A percentile compares a stretch with the other conserved stretches of the same genome.
Evolutionary conservation across 2,329 filamentous ascomycete species (phyloP).

Genomic region (Apiospora marii): DNA sequence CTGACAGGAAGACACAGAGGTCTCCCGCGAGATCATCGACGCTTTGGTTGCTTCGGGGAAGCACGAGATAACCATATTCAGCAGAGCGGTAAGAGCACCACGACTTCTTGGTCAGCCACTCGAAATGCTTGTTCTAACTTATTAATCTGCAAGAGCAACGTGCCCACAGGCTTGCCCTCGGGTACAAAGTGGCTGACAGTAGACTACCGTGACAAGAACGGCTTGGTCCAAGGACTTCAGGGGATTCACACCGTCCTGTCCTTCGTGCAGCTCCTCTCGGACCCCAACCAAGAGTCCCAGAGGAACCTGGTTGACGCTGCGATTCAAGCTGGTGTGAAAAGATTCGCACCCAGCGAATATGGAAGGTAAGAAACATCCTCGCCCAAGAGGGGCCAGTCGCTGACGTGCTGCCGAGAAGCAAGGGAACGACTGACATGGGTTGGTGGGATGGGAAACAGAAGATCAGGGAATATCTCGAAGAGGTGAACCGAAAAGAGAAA

Average conservation of each 20-base stretch:
- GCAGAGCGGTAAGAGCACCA: conserved; percentile 48
- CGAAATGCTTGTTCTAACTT: conserved; percentile 26
- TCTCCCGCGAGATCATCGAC: conserved; percentile 61
- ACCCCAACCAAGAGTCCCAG: conserved; percentile 51
- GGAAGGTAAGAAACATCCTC: conserved; percentile 43
- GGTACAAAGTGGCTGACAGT: conserved; percentile 40
- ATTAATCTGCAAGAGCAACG: not conserved
- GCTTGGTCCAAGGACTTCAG: conserved; percentile 48
- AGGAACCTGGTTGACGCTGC: conserved; percentile 66
- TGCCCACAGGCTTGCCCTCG: not conserved
- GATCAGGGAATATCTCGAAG: conserved; percentile 41
- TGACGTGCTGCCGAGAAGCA: conserved; percentile 33
- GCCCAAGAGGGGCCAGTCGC: not conserved
- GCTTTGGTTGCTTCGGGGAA: conserved; percentile 54
- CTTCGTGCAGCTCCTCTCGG: conserved; percentile 51
- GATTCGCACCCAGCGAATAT: conserved; percentile 70
- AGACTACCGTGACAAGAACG: conserved; percentile 51
- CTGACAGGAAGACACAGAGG: conserved; percentile 48
- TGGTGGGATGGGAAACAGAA: conserved; percentile 61
- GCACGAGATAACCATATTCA: conserved; percentile 61
- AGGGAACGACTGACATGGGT: conserved; percentile 41
- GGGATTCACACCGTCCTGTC: conserved; percentile 62
- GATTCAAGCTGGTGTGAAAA: conserved; percentile 64
- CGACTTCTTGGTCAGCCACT: conserved; percentile 32
- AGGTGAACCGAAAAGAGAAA: conserved; percentile 44